Base-by-base conservation (phyloP, 2,329 filamentous ascomycete genomes). In the Keithomyces neogunnii region DNA sequence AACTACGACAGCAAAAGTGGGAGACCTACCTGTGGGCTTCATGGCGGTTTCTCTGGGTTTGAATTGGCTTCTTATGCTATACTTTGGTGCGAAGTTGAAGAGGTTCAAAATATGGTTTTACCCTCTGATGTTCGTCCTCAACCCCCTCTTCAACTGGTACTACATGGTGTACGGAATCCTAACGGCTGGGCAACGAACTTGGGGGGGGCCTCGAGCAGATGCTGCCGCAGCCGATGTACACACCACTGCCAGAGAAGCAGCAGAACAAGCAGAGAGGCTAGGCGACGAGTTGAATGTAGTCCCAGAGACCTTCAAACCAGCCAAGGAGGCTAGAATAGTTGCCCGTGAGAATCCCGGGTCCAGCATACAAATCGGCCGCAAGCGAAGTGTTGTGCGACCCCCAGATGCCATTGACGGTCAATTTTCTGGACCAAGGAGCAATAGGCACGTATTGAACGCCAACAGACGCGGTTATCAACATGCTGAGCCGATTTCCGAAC, bases 111-210 rank as follows among this genome's bases (percentile, higher is more conserved):
- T 95, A 55, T 92, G 89, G 85, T 75, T 97, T 5, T 97, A 97
- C 65, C 92, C 92, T 0, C 62, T 97, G 56, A 96, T 97, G 90
- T 97, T 96, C 65, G 71, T 96, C 45, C 68, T 96, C 56, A 97
- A 96, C 63, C 92, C 93, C 1, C 95, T 97, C 64, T 91, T 96
- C 77, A 97, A 97, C 69, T 97, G 92, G 92, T 81, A 89, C 53
- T 97, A 97, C 72, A 96, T 96, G 87, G 86, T 96, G 2, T 96
- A 96, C 66, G 91, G 90, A 44, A 95, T 96, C 59, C 93, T 95
- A 68, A 96, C 92, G 1, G 90, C 91, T 32, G 90, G 91, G 26
- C 89, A 96, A 66, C 80, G 92, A 57, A 97, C 92, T 1, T 99
- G 93, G 92, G 92, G 92, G 58, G 92, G 92, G 0, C 93, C 92